These are phyloP conservation scores for Eucalyptus polybractea DNA, from an alignment of 345 rosid genomes.

Conservation along the genomic window DNA sequence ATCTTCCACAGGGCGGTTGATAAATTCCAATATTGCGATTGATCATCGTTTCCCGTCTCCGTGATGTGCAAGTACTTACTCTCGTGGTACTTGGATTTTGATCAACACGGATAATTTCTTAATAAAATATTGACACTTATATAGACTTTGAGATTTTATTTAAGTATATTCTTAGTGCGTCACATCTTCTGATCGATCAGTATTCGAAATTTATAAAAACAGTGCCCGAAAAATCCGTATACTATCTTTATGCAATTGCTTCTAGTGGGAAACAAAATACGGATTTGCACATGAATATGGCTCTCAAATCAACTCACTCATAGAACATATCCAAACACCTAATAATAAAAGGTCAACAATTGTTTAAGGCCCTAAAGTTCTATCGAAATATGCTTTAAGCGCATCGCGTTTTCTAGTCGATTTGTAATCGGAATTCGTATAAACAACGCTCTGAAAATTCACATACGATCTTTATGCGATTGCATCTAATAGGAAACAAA, in stretches of 20 bases:
- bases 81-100: background rate
- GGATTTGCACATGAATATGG: background rate
- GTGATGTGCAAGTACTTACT: background rate
- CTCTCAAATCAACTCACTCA: background rate
- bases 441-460: background rate
- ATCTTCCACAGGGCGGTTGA: background rate
- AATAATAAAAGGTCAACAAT: background rate
- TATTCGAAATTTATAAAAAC: background rate
- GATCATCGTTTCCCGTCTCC: background rate
- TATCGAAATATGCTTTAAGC: background rate
- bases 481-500: background rate
- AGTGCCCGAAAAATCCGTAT: fast-evolving
- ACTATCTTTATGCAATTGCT: background rate
- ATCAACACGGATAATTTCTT: background rate
- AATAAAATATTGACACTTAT: background rate
- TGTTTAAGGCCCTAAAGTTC: background rate
- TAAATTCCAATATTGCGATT: background rate
- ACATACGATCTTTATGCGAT: background rate
- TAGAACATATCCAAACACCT: background rate
- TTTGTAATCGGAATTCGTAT: background rate
- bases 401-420: background rate
- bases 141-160: background rate
- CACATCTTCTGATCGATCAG: fast-evolving
- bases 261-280: background rate
- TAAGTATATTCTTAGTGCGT: background rate